A percentile compares a stretch with the other conserved stretches of the same genome.
Conservation (phyloP, 2,329 filamentous ascomycete species). For the Ambrosiella beaveri region DNA sequence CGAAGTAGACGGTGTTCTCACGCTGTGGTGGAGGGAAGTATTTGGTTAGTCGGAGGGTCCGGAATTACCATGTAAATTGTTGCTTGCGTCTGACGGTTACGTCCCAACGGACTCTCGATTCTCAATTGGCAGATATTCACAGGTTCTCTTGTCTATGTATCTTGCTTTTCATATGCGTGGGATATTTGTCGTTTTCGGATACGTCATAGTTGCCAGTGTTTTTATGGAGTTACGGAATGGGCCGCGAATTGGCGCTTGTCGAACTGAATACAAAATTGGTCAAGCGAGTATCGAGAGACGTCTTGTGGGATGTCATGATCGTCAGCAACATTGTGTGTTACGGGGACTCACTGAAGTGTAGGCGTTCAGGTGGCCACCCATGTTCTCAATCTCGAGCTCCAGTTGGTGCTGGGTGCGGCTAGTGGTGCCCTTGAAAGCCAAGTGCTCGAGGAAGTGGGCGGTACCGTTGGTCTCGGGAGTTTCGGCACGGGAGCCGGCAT, state of each 20-base stretch:
- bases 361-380: slow-evolving; percentile 97
- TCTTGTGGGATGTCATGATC: neutral
- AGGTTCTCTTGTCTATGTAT: neutral
- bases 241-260: neutral
- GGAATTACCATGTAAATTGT: neutral
- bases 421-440: slow-evolving; percentile 98
- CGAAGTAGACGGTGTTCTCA: slow-evolving; percentile 99
- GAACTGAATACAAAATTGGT: neutral
- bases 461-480: slow-evolving; percentile 98
- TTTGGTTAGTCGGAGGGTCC: slow-evolving; percentile 6
- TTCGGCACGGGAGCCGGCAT: slow-evolving; percentile 94
- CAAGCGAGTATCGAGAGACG: neutral
- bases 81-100: neutral
- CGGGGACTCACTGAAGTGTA: slow-evolving; percentile 77
- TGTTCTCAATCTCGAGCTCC: slow-evolving; percentile 99
- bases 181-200: no score
- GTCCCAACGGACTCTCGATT: neutral
- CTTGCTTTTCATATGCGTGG: no score
- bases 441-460: slow-evolving; percentile 97
- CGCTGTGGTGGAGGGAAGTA: slow-evolving; percentile 36
- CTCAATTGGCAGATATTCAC: neutral
- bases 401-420: slow-evolving; percentile 93
- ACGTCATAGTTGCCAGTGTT: no score
- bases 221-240: no score
- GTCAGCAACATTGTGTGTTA: neutral